Base-by-base conservation (phyloP, 1,284 basidiomycete genomes). In the Irpex sp. region DNA sequence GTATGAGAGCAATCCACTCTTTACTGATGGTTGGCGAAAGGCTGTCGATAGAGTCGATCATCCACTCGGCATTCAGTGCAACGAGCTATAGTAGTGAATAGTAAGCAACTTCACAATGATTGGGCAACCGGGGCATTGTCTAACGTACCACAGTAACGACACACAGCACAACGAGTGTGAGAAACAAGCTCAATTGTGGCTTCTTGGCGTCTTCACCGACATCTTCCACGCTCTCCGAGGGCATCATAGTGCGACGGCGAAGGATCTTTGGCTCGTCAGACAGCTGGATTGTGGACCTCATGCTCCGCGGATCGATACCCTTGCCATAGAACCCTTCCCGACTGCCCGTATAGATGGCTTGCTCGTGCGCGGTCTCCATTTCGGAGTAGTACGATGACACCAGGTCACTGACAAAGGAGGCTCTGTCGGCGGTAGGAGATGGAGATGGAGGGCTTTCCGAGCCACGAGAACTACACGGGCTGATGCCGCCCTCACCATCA, bases 1-100 rank as follows among this genome's bases (percentile, higher is more conserved):
- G 76, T 67, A 98, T 94, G 9, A 97, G 76, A 2, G 87, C 93
- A 57, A 96, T 84, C 80, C 93, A 96, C 70, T 92, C 88, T 70
- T 89, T 88, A 70, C 82, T 82, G 69, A 94, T 82, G 37, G 78
- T 78, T 0, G 73, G 74, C 0, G 91, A 90, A 68, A 87, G 69
- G 58, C 84, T 85, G 57, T 85, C 83, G 78, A 96, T 93, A 2
- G 91, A 89, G 67, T 86, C 87, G 2, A 96, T 92, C 38, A 97
- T 79, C 75, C 83, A 91, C 69, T 96, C 94, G 15, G 94, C 92
- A 13, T 89, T 92, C 34, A 94, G 75, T 1, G 86, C 87, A 5
- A 89, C 85, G 26, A 86, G 69, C 85, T 87, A 51, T 51, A 57
- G 40, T n/a, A 9, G 47, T 19, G 47, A 11, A n/a, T n/a, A n/a